A percentile compares a stretch with the other conserved stretches of the same genome.
Evolutionary conservation across 345 rosid genomes (phyloP).

Genomic region (Eucalyptus paniculata): DNA sequence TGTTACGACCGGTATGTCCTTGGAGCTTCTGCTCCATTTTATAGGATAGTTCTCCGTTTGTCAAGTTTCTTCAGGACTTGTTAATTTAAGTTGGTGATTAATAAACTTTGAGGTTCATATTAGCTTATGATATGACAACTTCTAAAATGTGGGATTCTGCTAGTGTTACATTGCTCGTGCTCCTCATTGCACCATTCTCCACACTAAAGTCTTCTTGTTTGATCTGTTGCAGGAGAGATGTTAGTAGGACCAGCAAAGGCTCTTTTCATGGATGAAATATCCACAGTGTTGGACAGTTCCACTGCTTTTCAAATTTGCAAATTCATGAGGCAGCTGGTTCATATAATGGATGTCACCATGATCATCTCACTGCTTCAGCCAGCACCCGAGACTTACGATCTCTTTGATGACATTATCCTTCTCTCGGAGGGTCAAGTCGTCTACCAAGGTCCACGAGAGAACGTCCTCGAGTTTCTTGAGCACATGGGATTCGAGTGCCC

Average conservation of each 20-base stretch:
- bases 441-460: slow-evolving; percentile 62
- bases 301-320: slow-evolving; percentile 51
- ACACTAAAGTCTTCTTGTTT: background rate
- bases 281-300: slow-evolving; percentile 1
- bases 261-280: slow-evolving; percentile 1
- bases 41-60: background rate
- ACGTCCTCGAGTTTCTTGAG: slow-evolving; percentile 55
- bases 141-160: background rate
- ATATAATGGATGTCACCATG: slow-evolving; percentile 49
- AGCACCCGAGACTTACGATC: slow-evolving; percentile 67
- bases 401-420: slow-evolving; percentile 60
- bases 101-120: background rate
- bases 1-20: slow-evolving; percentile 49
- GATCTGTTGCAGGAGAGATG: background rate
- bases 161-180: background rate
- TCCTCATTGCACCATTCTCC: background rate
- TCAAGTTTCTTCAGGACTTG: background rate
- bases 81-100: background rate
- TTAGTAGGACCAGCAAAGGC: background rate
- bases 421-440: slow-evolving; percentile 60
- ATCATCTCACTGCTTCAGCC: slow-evolving; percentile 77
- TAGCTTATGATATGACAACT: background rate
- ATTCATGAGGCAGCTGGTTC: slow-evolving; percentile 55
- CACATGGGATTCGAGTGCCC: slow-evolving; percentile 41
- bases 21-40: background rate